phyloP scores from a whole-genome alignment of 306 rosid species.

The Sicyos baderoa region DNA sequence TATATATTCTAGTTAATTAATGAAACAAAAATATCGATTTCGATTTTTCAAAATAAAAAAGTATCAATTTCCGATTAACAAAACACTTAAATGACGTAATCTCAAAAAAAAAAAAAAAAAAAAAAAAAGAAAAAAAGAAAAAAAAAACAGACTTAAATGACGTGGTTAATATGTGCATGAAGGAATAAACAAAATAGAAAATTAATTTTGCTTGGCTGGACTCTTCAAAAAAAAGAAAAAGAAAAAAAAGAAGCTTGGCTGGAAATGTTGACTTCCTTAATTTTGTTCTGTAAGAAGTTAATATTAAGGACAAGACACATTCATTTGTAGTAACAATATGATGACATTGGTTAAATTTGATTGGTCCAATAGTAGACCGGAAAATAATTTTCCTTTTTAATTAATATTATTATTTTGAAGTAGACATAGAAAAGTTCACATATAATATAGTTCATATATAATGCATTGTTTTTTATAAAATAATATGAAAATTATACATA shows the following conservation, averaged over 20 bases:
- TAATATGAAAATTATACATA: background rate
- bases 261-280: constrained; percentile 1
- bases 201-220: background rate
- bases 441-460: background rate
- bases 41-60: too few species aligned
- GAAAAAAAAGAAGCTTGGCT: too few species aligned
- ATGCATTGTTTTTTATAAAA: background rate
- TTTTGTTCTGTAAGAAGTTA: background rate
- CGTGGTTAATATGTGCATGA: constrained; percentile 1
- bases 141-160: background rate
- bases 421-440: background rate
- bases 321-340: constrained; percentile 3
- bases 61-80: background rate
- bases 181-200: constrained; percentile 7
- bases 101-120: too few species aligned
- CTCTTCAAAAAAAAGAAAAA: too few species aligned
- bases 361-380: background rate
- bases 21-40: too few species aligned
- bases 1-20: too few species aligned
- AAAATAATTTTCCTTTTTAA: too few species aligned
- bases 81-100: background rate
- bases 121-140: too few species aligned
- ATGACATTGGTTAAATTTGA: background rate
- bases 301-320: background rate
- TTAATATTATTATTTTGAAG: too few species aligned